phyloP scores from a whole-genome alignment of 2,329 filamentous ascomycete species.

The Colletotrichum salicis region DNA sequence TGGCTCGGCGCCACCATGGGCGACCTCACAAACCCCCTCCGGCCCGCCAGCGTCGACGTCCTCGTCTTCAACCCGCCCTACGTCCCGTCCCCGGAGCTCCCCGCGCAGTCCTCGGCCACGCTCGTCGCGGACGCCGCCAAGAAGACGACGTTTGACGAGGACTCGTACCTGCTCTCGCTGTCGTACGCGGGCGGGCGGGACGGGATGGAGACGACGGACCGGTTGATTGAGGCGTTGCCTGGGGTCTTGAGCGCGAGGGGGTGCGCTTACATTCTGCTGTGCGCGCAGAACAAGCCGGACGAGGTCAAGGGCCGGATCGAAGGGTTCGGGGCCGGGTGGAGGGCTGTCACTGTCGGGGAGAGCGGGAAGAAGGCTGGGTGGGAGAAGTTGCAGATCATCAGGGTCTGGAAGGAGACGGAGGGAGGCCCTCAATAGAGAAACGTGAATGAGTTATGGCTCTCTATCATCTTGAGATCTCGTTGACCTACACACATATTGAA shows the following conservation, averaged over 20 bases:
- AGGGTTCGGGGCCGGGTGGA: slow-evolving; percentile 69
- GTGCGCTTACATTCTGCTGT: slow-evolving; percentile 89
- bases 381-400: slow-evolving; percentile 91
- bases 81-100: slow-evolving; percentile 84
- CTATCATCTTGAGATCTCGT: neutral
- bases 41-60: slow-evolving; percentile 74
- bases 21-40: slow-evolving; percentile 75
- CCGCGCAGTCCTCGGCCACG: slow-evolving; percentile 49
- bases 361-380: slow-evolving; percentile 92
- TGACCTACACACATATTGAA: neutral
- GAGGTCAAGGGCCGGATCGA: slow-evolving; percentile 69
- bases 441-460: neutral
- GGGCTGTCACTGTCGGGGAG: slow-evolving; percentile 78
- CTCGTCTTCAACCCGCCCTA: slow-evolving; percentile 98
- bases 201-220: slow-evolving; percentile 93
- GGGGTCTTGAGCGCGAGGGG: slow-evolving; percentile 72
- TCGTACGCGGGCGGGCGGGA: slow-evolving; percentile 90
- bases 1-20: slow-evolving; percentile 76
- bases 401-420: slow-evolving; percentile 76
- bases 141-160: slow-evolving; percentile 73
- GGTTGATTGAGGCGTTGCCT: slow-evolving; percentile 78
- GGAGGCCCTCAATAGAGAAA: neutral
- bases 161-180: slow-evolving; percentile 84
- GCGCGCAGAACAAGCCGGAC: slow-evolving; percentile 88
- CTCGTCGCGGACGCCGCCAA: slow-evolving; percentile 39